Percentiles rank a stretch among this genome's conserved stretches.
These are phyloP conservation scores for Alternaria sp. DNA, from an alignment of 2,329 filamentous ascomycete genomes.

Conservation along the genomic window DNA sequence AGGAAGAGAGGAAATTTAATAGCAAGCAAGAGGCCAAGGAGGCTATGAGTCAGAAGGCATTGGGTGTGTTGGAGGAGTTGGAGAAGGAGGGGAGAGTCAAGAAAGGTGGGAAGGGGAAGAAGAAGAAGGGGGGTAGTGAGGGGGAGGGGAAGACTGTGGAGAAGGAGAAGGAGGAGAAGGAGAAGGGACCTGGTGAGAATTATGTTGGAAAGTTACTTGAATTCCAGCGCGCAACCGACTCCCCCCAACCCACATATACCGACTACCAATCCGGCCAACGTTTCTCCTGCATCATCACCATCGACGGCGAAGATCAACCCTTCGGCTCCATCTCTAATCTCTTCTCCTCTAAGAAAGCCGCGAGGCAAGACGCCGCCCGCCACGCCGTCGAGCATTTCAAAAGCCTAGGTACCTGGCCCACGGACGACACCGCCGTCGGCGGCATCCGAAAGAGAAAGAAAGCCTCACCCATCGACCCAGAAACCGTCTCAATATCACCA, in stretches of 20 bases:
- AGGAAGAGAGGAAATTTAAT: conserved; percentile 33
- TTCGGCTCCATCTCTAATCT: conserved; percentile 46
- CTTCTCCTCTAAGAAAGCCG: conserved; percentile 51
- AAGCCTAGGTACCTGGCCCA: conserved; percentile 39
- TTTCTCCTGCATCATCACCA: conserved; percentile 41
- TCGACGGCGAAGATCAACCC: conserved; percentile 26
- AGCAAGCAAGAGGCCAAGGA: conserved; percentile 55
- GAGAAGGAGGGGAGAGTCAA: conserved; percentile 28
- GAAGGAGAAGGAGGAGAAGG: conserved; percentile 21
- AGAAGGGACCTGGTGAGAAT: conserved; percentile 18
- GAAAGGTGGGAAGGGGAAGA: conserved; percentile 28
- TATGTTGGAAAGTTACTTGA: conserved; percentile 51
- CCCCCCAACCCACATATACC: conserved; percentile 44
- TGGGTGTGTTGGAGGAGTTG: conserved; percentile 34
- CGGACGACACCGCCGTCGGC: conserved; percentile 22
- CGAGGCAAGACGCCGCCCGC: conserved; percentile 50
- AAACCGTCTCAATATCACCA: not conserved
- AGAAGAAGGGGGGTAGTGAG: conserved; percentile 13
- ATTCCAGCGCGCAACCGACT: conserved; percentile 35
- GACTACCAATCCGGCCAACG: conserved; percentile 42
- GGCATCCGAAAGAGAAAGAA: conserved; percentile 43
- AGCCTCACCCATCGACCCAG: not conserved
- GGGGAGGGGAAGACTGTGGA: conserved; percentile 31
- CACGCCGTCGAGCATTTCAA: conserved; percentile 53
- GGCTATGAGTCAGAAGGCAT: conserved; percentile 42